phyloP scores from a whole-genome alignment of 2,329 filamentous ascomycete species.

The Exserohilum turcica region DNA sequence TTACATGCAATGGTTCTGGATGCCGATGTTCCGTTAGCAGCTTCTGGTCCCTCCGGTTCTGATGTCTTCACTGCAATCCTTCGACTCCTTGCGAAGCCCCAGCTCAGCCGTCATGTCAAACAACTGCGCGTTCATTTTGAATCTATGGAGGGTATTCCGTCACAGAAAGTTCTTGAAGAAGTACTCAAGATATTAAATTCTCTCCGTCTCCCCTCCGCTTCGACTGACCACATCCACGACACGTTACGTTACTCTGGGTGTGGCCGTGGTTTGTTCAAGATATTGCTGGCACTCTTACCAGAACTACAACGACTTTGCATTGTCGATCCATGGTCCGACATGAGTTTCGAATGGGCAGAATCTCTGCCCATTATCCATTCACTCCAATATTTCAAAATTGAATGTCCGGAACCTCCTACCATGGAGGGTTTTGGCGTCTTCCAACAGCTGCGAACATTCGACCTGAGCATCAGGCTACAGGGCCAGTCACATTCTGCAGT shows the following conservation, averaged over 20 bases:
- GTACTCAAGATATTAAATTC: background rate
- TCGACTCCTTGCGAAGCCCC: conserved; percentile 2
- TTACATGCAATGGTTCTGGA: conserved; percentile 11
- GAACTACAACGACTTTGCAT: conserved; percentile 16
- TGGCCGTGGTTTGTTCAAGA: background rate
- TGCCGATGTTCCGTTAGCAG: background rate
- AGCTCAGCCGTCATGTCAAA: conserved; percentile 11
- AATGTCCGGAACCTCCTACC: background rate
- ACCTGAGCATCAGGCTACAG: conserved; percentile 5
- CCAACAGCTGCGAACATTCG: conserved; percentile 1
- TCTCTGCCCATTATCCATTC: background rate
- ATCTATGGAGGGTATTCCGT: background rate
- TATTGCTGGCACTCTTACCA: conserved; percentile 11
- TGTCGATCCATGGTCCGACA: background rate
- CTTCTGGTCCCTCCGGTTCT: background rate
- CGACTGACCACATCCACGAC: background rate
- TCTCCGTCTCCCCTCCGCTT: background rate
- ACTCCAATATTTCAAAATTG: conserved; percentile 5
- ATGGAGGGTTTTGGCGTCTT: background rate
- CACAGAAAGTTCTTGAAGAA: background rate
- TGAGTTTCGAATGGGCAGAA: background rate
- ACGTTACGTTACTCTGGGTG: background rate
- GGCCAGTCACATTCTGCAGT: background rate
- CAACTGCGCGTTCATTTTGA: conserved; percentile 12
- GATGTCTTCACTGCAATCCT: conserved; percentile 6